Conservation (phyloP, 768 basidiomycete genomes). For the Boletus bicolor region DNA sequence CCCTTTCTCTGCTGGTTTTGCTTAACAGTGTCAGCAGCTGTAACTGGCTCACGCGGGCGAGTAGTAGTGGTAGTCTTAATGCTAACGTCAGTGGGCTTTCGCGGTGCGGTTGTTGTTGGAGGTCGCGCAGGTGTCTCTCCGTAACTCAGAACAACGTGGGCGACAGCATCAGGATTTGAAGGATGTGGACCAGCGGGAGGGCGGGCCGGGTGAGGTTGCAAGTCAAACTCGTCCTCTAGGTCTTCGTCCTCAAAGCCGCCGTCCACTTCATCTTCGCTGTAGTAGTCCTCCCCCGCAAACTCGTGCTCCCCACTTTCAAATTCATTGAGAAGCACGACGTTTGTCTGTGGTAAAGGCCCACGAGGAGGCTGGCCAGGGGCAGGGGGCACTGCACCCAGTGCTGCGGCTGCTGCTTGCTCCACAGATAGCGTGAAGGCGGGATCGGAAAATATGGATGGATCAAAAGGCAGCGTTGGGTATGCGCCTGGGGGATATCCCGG, state of each 20-base stretch:
- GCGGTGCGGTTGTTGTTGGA: slow-evolving; percentile 1
- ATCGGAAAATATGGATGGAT: slow-evolving; percentile 52
- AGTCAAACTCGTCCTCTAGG: slow-evolving; percentile 30
- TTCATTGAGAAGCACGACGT: slow-evolving; percentile 39
- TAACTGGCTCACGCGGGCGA: slow-evolving; percentile 22
- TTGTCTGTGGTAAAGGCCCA: slow-evolving; percentile 31
- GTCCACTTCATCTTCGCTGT: slow-evolving; percentile 47
- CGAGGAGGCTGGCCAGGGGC: slow-evolving; percentile 33
- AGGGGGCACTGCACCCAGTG: slow-evolving; percentile 28
- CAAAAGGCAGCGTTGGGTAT: slow-evolving; percentile 44
- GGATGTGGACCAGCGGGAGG: slow-evolving; percentile 16
- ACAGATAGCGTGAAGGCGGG: slow-evolving; percentile 50
- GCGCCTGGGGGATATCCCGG: slow-evolving; percentile 41
- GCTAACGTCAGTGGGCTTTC: slow-evolving; percentile 16
- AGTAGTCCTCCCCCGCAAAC: slow-evolving; percentile 42
- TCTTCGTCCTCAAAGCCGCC: slow-evolving; percentile 41
- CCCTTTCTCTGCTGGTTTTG: slow-evolving; percentile 47
- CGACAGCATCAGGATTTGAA: slow-evolving; percentile 28
- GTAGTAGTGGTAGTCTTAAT: slow-evolving; percentile 30
- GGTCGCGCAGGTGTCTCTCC: slow-evolving; percentile 30
- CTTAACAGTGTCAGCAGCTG: slow-evolving; percentile 20
- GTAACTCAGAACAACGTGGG: slow-evolving; percentile 42
- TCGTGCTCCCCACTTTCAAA: slow-evolving; percentile 36
- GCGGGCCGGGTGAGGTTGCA: slow-evolving; percentile 25
- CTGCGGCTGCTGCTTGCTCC: slow-evolving; percentile 44